Base-by-base conservation (phyloP, 352 stramenopile genomes). In the Phytophthora crassamura region DNA sequence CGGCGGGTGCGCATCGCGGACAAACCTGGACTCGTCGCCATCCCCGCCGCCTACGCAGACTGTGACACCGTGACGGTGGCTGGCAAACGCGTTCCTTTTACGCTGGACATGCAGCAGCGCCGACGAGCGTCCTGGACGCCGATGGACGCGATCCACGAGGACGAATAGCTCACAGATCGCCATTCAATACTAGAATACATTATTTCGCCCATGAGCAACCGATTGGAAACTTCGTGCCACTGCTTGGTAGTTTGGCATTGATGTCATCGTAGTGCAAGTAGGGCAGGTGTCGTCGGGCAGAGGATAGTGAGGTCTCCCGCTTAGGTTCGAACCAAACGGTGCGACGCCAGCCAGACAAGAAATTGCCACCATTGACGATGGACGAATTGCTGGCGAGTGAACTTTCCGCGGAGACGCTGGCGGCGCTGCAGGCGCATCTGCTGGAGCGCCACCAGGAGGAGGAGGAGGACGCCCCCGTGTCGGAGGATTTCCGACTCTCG, bases 401-500 rank as follows among this genome's bases (percentile, higher is more conserved):
- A 39, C 41, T 84, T 46, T 84, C 76, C 25, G 58, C 76, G 14
- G 69, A 80, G 43, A 84, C 76, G 32, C 30, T 84, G 41, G 76
- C 73, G 20, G 76, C 76, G 33, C 50, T 84, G 49, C 73, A 84
- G 59, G 73, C 70, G 50, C 76, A 84, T 64, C 49, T 84, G 14
- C 50, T 74, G 5, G 54, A 61, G 36, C 52, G 52, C 5, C 63
- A 78, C 35, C 34, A 72, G 20, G 61, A 77, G 38, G 58, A 73
- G 49, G 52, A 60, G 34, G 67, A 69, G 35, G 58, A 82, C 18
- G 51, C 64, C 7, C 39, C 50, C 18, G 71, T 84, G 18, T 78
- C 69, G 33, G 76, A 84, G 34, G 73, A 84, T 50, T 84, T 84
- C 59, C 73, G 76, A 5, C 68, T 84, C 20, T 84, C 76, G 42